A percentile compares a stretch with the other conserved stretches of the same genome.
Evolutionary conservation across 306 rosid genomes (phyloP).

Genomic region (Lathyrus tuberosus): DNA sequence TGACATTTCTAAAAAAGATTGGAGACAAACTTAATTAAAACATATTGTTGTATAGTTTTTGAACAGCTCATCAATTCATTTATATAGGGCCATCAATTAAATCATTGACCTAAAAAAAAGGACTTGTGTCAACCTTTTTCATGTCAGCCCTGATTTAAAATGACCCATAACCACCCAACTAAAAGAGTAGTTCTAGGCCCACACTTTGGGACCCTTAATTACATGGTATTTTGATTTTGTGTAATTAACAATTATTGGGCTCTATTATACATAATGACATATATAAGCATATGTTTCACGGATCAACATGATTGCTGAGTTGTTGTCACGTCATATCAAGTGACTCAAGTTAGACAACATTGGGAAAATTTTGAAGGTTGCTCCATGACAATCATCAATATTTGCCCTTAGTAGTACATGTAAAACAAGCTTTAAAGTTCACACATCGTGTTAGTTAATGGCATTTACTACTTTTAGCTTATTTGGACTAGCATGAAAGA

Average conservation of each 20-base stretch:
- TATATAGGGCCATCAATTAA: background rate
- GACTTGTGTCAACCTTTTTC: constrained; percentile 2
- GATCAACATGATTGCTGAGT: background rate
- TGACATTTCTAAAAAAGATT: no score
- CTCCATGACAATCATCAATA: background rate
- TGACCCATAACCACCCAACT: constrained; percentile 39
- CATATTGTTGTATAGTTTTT: background rate
- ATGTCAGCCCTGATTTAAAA: constrained; percentile 25
- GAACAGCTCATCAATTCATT: background rate
- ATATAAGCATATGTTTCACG: constrained; percentile 10
- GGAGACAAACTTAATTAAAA: no score
- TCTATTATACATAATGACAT: background rate
- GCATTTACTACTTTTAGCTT: background rate
- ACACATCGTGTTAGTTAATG: background rate
- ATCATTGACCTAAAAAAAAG: constrained; percentile 25
- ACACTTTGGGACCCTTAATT: background rate
- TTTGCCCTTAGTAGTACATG: background rate
- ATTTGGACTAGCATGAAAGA: background rate
- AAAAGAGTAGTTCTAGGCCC: constrained; percentile 7
- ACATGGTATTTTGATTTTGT: background rate
- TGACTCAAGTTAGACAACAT: constrained; percentile 1
- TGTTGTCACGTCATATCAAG: background rate
- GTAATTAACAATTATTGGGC: background rate
- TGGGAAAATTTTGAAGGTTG: background rate
- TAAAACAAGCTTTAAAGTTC: background rate